Conservation (phyloP, 1,284 basidiomycete species). For the Cystobasidium sp. region DNA sequence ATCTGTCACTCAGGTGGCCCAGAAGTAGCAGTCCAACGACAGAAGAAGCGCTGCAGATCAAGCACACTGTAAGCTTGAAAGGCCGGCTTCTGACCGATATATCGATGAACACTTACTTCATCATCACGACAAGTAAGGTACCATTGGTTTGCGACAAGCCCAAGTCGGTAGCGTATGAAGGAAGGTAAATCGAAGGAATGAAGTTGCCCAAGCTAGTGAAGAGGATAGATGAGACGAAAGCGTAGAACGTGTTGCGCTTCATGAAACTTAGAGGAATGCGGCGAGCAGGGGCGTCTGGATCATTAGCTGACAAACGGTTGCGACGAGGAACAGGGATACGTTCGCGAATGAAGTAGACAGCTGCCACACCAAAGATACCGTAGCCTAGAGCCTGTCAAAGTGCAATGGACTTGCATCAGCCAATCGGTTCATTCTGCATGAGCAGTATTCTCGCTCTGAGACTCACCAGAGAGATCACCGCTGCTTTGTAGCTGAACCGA, state of each 20-base stretch:
- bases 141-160: slow-evolving; percentile 54
- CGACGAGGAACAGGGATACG: slow-evolving; percentile 54
- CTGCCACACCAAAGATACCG: slow-evolving; percentile 50
- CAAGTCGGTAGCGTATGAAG: slow-evolving; percentile 55
- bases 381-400: slow-evolving; percentile 51
- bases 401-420: background rate
- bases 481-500: slow-evolving; percentile 57
- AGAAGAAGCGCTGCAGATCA: slow-evolving; percentile 52
- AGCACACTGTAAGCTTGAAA: background rate
- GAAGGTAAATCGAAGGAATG: slow-evolving; percentile 57
- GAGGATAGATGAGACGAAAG: slow-evolving; percentile 54
- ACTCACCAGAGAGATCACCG: slow-evolving; percentile 54
- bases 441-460: too few relatives aligned
- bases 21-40: slow-evolving; percentile 56
- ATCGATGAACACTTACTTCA: slow-evolving; percentile 54
- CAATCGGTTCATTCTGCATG: background rate
- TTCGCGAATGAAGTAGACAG: slow-evolving; percentile 55
- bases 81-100: background rate
- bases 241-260: slow-evolving; percentile 50
- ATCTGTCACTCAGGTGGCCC: slow-evolving; percentile 56
- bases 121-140: slow-evolving; percentile 56
- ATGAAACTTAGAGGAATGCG: slow-evolving; percentile 53
- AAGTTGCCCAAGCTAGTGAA: slow-evolving; percentile 57
- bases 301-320: slow-evolving; percentile 18
- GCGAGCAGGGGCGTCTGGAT: background rate